phyloP scores from a whole-genome alignment of 2,329 filamentous ascomycete genomes.

The Colletotrichum orchidophilum region DNA sequence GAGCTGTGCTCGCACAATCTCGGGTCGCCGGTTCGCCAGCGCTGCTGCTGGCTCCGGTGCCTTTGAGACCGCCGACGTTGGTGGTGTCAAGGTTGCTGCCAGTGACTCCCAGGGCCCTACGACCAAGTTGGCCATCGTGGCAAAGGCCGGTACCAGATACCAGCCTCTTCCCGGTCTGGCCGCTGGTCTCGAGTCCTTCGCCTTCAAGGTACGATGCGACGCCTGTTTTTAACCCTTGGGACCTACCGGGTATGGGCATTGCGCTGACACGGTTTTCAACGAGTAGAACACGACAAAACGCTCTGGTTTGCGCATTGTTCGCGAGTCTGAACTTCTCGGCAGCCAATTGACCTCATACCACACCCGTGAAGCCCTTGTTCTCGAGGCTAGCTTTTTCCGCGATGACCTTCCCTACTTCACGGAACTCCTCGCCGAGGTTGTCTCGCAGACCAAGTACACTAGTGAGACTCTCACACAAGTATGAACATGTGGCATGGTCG shows the following conservation, averaged over 20 bases:
- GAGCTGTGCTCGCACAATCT: constrained; percentile 63
- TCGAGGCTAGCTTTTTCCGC: constrained; percentile 94
- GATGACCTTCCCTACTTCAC: constrained; percentile 97
- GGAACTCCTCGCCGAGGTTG: constrained; percentile 92
- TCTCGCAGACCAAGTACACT: constrained; percentile 87
- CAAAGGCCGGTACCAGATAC: constrained; percentile 94
- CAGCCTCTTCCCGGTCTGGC: constrained; percentile 90
- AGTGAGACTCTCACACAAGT: constrained; percentile 59
- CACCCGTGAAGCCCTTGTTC: constrained; percentile 90
- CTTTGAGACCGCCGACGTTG: constrained; percentile 87
- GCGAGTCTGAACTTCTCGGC: constrained; percentile 95
- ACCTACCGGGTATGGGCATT: neutral
- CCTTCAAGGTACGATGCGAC: constrained; percentile 81
- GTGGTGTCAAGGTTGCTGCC: constrained; percentile 91
- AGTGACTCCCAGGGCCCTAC: constrained; percentile 90
- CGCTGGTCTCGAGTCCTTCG: constrained; percentile 91
- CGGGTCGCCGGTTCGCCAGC: constrained; percentile 64
- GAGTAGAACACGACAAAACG: constrained; percentile 84
- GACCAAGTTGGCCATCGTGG: constrained; percentile 88
- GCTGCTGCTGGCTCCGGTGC: constrained; percentile 74
- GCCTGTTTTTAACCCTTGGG: neutral
- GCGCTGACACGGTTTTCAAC: constrained; percentile 19
- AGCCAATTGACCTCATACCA: constrained; percentile 88
- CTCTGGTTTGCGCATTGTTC: constrained; percentile 90
- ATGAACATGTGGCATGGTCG: neutral